Conservation (phyloP, 345 rosid genomes). For the Salix viminalis region DNA sequence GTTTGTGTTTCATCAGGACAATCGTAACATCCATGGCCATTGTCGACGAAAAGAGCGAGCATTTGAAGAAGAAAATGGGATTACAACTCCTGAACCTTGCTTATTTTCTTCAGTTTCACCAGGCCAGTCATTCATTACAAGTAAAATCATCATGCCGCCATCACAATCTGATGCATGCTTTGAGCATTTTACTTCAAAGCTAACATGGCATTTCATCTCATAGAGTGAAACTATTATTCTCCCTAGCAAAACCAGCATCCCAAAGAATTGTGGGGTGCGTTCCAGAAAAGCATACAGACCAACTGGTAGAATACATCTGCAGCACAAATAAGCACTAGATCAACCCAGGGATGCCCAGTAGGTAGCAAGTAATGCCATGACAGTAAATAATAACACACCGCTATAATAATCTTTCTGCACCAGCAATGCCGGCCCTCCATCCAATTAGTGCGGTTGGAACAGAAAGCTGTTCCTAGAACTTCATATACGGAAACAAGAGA, state of each 20-base stretch:
- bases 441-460: background rate
- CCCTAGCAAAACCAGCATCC: background rate
- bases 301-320: slow-evolving; percentile 2
- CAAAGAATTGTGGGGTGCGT: background rate
- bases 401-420: background rate
- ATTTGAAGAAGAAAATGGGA: background rate
- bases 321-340: background rate
- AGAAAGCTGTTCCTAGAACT: background rate
- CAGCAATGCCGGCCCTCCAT: background rate
- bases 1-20: no score
- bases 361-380: background rate
- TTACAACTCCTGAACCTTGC: no score
- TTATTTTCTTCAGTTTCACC: background rate
- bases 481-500: background rate
- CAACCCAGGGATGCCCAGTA: background rate
- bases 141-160: background rate
- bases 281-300: background rate
- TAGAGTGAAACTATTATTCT: background rate
- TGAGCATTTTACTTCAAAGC: background rate
- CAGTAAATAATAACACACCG: no score
- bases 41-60: background rate
- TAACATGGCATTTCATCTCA: fast-evolving
- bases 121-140: background rate
- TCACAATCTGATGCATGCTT: background rate
- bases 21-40: background rate